Conservation (phyloP, 495 filamentous ascomycete genomes). For the Copromyces sp. region DNA sequence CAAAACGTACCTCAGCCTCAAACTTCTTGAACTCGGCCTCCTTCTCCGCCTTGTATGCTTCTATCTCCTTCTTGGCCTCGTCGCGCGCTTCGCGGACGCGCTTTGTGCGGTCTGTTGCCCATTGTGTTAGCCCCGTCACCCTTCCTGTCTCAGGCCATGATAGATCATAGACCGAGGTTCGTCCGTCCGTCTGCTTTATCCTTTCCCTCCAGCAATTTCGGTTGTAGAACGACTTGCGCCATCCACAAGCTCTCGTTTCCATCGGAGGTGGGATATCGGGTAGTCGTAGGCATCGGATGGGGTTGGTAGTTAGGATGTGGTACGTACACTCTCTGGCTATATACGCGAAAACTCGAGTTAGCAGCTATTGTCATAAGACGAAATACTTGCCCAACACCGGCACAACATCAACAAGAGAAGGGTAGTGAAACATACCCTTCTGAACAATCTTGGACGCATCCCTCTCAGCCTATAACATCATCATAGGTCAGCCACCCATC, state of each 20-base stretch:
- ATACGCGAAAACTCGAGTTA: neutral
- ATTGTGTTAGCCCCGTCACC: neutral
- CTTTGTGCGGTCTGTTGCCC: conserved; percentile 76
- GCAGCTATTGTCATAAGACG: neutral
- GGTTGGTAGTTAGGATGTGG: neutral
- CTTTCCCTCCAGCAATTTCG: too few relatives aligned
- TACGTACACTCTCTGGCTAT: conserved; percentile 35
- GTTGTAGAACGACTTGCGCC: neutral
- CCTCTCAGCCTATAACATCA: conserved; percentile 66
- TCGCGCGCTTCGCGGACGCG: conserved; percentile 88
- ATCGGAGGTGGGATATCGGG: neutral
- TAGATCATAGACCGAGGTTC: too few relatives aligned
- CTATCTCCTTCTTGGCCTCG: conserved; percentile 97
- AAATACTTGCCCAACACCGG: neutral
- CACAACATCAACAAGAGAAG: neutral
- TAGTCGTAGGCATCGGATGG: neutral
- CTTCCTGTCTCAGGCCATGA: too few relatives aligned
- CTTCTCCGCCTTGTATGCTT: conserved; percentile 82
- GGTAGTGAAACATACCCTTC: conserved; percentile 48
- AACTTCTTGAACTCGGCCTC: conserved; percentile 94
- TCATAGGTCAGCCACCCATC: neutral
- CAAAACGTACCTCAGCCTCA: conserved; percentile 65
- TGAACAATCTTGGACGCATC: conserved; percentile 99
- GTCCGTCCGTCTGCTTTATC: too few relatives aligned
- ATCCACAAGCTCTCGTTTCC: neutral